Evolutionary conservation across 192 early-diverging fungal species (phyloP).

Genomic region (Oehlia diaphana): DNA sequence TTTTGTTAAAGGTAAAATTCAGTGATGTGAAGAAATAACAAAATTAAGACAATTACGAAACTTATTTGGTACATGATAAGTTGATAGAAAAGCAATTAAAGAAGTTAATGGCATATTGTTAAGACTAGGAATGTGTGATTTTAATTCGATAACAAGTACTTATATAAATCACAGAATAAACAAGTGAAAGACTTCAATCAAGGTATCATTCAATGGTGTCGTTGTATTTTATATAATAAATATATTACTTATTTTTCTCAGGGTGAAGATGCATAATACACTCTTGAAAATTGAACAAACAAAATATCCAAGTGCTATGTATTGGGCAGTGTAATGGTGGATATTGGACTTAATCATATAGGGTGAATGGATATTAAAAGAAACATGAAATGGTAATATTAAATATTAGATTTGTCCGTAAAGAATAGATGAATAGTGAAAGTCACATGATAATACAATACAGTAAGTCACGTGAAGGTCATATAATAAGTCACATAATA

Average conservation of each 20-base stretch:
- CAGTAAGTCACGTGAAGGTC: too few relatives aligned
- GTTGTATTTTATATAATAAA: background rate
- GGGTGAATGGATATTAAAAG: too few relatives aligned
- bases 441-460: too few relatives aligned
- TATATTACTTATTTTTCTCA: background rate
- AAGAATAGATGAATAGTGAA: too few relatives aligned
- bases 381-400: too few relatives aligned
- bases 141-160: background rate
- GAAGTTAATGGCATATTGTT: background rate
- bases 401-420: too few relatives aligned
- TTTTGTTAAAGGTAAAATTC: background rate
- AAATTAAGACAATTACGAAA: background rate
- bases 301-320: background rate
- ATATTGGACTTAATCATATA: too few relatives aligned
- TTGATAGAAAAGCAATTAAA: background rate
- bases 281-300: background rate
- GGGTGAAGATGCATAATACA: too few relatives aligned
- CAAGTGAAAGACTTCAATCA: background rate
- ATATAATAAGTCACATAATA: too few relatives aligned
- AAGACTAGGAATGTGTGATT: background rate
- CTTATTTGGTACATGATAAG: background rate
- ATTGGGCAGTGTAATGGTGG: too few relatives aligned
- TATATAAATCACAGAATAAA: background rate
- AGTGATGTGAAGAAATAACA: background rate
- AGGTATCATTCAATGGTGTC: background rate